These are phyloP conservation scores for Camelina hispida DNA, from an alignment of 345 rosid species.

Conservation along the genomic window DNA sequence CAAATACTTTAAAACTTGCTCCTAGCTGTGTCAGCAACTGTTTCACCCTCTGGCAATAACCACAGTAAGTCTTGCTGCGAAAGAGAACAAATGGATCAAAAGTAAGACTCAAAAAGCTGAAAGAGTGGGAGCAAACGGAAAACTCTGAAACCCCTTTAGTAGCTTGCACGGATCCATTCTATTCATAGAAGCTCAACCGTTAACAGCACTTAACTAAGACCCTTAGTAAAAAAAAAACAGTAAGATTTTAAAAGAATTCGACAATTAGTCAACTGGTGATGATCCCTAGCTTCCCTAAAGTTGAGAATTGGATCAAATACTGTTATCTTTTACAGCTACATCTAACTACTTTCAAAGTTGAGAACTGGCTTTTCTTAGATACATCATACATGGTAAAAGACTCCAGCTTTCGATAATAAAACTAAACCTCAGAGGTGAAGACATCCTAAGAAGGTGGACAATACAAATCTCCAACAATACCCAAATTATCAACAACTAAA, in stretches of 20 bases:
- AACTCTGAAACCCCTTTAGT: no score
- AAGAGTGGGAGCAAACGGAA: not conserved
- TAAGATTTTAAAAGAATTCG: no score
- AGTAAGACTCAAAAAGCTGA: not conserved
- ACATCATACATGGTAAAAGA: conserved; percentile 5
- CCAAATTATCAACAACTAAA: not conserved
- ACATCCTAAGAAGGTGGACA: no score
- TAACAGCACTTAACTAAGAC: no score
- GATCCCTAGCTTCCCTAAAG: not conserved
- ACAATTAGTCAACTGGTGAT: not conserved
- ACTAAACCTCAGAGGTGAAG: not conserved
- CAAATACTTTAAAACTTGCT: conserved; percentile 37
- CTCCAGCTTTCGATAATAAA: not conserved
- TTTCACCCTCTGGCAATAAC: conserved; percentile 52
- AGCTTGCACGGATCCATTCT: no score
- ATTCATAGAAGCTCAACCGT: not conserved
- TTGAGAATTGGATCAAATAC: not conserved
- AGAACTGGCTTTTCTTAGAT: no score
- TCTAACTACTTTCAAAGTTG: no score
- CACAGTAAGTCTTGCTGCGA: conserved; percentile 74
- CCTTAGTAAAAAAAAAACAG: no score
- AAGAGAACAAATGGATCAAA: not conserved
- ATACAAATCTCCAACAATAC: no score
- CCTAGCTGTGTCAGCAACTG: conserved; percentile 41
- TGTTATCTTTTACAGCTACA: not conserved